Base-by-base conservation (phyloP, 2,329 filamentous ascomycete species). In the Fonsecaea erecta region DNA sequence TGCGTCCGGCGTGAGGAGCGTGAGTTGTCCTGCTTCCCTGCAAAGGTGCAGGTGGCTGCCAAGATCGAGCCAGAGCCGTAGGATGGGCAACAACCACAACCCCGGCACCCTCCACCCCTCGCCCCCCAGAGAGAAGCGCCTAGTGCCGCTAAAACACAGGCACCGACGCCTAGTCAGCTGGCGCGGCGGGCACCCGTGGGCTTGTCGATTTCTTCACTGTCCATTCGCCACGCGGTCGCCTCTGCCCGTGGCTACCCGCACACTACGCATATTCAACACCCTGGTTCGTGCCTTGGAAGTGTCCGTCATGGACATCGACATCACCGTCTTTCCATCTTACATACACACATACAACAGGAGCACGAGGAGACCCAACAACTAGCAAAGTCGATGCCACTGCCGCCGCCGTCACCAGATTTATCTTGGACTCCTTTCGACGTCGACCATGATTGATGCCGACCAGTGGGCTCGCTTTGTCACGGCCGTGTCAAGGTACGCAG, bases 401-500 rank as follows among this genome's bases (percentile, higher is more conserved):
- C 32, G 35, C 24, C 26, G 51, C 14, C 26, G 24, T 6, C 26
- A 8, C 8, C 51, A 53, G 51, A 53, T 53, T 21, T n/a, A 46
- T 43, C n/a, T 60, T n/a, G 14, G 9, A 14, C 28, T 30, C 48
- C 7, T 26, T 6, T 14, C 30, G 11, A 9, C 3, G 24, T 37
- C 30, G 32, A 64, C 32, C 3, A 65, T 59, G 43, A 52, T 53
- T n/a, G 62, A 65, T 37, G 51, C 51, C 26, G 62, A 68, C n/a
- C 63, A 67, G 54, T 18, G 58, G 48, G 62, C 48, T 35, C 51
- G 30, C 24, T 77, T 81, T 62, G 69, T 77, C 40, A 77, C 71
- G 65, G 77, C 77, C 18, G 65, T 81, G 46, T 82, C 80, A 34
- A 78, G 78, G 76, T 62, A 34, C 34, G 18, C 11, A 51, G 35